These are phyloP conservation scores for Solanum peruvianum DNA, from an alignment of 257 asterid species.

Conservation along the genomic window DNA sequence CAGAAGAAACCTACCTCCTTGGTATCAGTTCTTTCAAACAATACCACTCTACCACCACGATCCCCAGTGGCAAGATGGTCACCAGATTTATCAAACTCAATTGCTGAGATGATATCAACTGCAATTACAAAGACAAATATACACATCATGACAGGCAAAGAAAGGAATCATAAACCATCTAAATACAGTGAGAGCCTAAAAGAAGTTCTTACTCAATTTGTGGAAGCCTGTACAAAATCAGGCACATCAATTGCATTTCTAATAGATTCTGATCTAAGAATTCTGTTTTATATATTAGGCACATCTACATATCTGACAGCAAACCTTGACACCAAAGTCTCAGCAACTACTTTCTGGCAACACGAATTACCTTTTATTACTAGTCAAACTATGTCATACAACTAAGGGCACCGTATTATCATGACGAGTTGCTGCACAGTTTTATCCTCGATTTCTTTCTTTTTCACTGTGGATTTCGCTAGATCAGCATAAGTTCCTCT, in stretches of 20 bases:
- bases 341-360: background rate
- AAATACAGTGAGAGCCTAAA: background rate
- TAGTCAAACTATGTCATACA: background rate
- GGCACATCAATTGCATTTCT: background rate
- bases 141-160: background rate
- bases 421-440: background rate
- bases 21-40: conserved; percentile 41
- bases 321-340: background rate
- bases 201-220: background rate
- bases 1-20: conserved; percentile 31
- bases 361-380: background rate
- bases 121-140: conserved; percentile 3
- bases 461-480: background rate
- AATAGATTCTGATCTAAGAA: background rate
- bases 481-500: background rate
- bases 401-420: background rate
- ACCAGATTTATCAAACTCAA: conserved; percentile 51
- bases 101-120: conserved; percentile 83
- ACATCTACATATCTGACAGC: background rate
- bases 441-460: background rate
- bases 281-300: background rate
- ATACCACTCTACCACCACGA: conserved; percentile 56
- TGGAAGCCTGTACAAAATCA: background rate
- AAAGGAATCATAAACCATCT: background rate
- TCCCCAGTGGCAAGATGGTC: conserved; percentile 63